Evolutionary conservation across 1,284 basidiomycete species (phyloP).

Genomic region (Heterobasidion parviporum): DNA sequence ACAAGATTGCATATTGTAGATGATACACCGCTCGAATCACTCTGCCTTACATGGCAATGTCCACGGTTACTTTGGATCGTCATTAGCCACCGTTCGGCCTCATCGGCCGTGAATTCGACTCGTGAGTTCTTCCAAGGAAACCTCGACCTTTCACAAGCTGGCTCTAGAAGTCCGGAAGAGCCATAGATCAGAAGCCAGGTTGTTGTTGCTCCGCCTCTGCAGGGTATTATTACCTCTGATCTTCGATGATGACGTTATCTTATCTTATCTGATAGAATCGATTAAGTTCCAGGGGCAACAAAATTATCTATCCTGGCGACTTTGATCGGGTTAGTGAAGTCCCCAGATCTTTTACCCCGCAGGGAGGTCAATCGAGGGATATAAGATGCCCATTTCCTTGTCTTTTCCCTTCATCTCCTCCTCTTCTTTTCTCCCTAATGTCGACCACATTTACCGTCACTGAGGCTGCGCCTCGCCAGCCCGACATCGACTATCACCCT

Average conservation of each 20-base stretch:
- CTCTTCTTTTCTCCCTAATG: neutral
- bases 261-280: neutral
- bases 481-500: slow-evolving; percentile 34
- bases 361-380: neutral
- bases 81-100: too few species aligned
- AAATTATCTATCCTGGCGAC: neutral
- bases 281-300: neutral
- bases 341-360: neutral
- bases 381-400: neutral
- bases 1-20: too few species aligned
- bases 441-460: neutral
- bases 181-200: neutral
- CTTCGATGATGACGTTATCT: too few species aligned
- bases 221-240: too few species aligned
- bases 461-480: slow-evolving; percentile 16
- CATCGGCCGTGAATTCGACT: too few species aligned
- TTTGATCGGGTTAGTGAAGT: too few species aligned
- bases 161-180: neutral
- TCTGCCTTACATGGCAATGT: too few species aligned
- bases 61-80: too few species aligned
- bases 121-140: too few species aligned
- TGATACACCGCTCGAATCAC: too few species aligned
- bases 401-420: neutral
- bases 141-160: too few species aligned
- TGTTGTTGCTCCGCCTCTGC: neutral